Evolutionary conservation across 108 stramenopile species (phyloP).

Genomic region (Chaetoceros muelleri): DNA sequence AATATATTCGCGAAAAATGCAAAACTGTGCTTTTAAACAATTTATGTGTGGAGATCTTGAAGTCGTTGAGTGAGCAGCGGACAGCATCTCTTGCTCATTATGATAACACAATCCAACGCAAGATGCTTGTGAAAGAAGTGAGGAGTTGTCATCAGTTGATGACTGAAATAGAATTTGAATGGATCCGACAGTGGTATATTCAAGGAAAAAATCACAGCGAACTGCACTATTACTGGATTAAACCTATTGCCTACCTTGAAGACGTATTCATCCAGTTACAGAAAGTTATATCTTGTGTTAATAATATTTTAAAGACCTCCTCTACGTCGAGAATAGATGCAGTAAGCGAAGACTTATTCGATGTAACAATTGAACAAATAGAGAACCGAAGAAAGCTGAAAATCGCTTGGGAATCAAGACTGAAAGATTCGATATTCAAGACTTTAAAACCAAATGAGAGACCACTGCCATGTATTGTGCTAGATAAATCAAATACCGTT

Average conservation of each 20-base stretch:
- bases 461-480: constrained; percentile 12
- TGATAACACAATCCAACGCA: constrained; percentile 8
- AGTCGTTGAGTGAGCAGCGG: neutral
- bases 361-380: constrained; percentile 31
- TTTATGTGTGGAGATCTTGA: neutral
- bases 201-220: constrained; percentile 51
- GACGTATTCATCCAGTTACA: constrained; percentile 15
- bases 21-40: constrained; percentile 4
- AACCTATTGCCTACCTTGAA: constrained; percentile 20
- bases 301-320: constrained; percentile 4
- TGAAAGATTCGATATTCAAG: constrained; percentile 20
- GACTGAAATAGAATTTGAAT: constrained; percentile 74
- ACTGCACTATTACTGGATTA: constrained; percentile 42
- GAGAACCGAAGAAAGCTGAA: constrained; percentile 17
- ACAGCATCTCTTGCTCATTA: no score
- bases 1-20: constrained; percentile 37
- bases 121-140: constrained; percentile 14
- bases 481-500: constrained; percentile 6
- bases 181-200: constrained; percentile 71
- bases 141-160: constrained; percentile 33
- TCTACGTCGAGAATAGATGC: neutral
- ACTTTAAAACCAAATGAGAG: constrained; percentile 16
- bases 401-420: constrained; percentile 16
- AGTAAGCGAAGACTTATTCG: constrained; percentile 30
- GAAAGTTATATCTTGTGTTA: neutral